Conservation (phyloP, 148 eudicot genomes). For the Chenopodium formosanum region DNA sequence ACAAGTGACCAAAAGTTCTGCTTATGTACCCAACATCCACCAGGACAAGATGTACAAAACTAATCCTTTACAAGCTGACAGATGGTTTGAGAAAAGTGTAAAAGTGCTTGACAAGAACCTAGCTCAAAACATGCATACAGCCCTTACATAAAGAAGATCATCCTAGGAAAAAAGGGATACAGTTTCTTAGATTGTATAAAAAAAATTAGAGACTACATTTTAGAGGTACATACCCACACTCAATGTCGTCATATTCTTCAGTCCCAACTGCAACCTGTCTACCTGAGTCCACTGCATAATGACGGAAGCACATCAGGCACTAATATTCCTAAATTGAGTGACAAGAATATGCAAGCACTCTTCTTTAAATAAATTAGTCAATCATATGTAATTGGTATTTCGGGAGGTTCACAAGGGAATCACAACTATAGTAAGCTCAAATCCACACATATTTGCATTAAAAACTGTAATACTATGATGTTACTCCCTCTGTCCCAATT, state of each 20-base stretch:
- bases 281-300: constrained; percentile 42
- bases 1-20: background rate
- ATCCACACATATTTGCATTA: background rate
- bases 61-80: background rate
- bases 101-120: background rate
- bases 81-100: background rate
- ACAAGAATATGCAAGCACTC: background rate
- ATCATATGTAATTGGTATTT: background rate
- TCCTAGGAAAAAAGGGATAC: background rate
- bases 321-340: background rate
- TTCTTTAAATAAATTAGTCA: background rate
- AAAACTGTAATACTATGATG: too few relatives aligned
- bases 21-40: background rate
- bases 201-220: background rate
- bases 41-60: background rate
- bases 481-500: too few relatives aligned
- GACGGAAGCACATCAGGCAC: background rate
- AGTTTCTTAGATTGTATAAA: background rate
- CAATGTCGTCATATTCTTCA: constrained; percentile 69
- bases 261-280: constrained; percentile 74
- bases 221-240: constrained; percentile 60
- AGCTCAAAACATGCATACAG: background rate
- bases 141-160: background rate
- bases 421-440: background rate
- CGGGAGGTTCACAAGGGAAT: background rate